Evolutionary conservation across 129 eudicot genomes (phyloP).

Genomic region (Lonicera japonica): DNA sequence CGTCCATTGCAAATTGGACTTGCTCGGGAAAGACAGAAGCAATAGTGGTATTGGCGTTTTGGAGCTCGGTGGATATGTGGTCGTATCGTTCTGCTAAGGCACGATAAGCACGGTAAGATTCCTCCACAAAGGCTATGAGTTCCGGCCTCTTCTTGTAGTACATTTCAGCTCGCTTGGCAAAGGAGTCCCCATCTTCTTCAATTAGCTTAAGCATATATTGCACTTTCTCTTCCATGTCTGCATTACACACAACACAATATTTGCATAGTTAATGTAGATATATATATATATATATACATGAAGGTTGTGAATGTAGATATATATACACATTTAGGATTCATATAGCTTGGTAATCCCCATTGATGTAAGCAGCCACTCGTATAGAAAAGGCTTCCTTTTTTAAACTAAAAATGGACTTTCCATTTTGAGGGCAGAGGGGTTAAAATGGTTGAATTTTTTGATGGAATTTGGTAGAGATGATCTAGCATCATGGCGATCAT

Average conservation of each 20-base stretch:
- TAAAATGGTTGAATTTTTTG: too few species aligned
- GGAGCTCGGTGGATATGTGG: constrained; percentile 65
- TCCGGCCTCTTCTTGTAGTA: constrained; percentile 90
- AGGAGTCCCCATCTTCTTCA: constrained; percentile 87
- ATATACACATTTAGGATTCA: too few species aligned
- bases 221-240: constrained; percentile 90
- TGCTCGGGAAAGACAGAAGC: constrained; percentile 84
- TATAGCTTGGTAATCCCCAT: too few species aligned
- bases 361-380: too few species aligned
- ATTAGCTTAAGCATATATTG: constrained; percentile 57
- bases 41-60: constrained; percentile 84
- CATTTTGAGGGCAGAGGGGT: too few species aligned
- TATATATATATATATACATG: too few species aligned
- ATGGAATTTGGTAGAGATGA: not conserved
- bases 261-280: not conserved
- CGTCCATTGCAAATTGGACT: constrained; percentile 51
- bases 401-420: too few species aligned
- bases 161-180: constrained; percentile 94
- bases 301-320: too few species aligned
- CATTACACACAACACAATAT: not conserved
- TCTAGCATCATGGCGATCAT: too few species aligned
- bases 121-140: constrained; percentile 68
- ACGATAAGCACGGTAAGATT: constrained; percentile 56
- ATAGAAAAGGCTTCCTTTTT: too few species aligned
- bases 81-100: constrained; percentile 85